These are phyloP conservation scores for Solanum gandarillasii DNA, from an alignment of 257 asterid genomes.

Conservation along the genomic window DNA sequence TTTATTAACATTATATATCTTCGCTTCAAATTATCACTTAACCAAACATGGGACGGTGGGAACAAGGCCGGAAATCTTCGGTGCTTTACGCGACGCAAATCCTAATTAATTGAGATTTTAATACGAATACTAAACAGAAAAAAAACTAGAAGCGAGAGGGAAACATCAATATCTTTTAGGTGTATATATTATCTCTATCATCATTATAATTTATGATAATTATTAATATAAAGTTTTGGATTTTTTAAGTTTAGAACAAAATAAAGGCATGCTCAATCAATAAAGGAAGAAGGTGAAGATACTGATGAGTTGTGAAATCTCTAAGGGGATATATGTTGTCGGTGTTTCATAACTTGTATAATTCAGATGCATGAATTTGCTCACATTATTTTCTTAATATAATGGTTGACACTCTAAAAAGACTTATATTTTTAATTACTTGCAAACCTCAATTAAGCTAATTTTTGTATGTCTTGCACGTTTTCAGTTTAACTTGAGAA, in stretches of 20 bases:
- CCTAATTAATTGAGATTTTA: background rate
- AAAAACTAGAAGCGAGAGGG: background rate
- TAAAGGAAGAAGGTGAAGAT: slow-evolving; percentile 1
- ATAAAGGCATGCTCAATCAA: background rate
- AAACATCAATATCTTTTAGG: background rate
- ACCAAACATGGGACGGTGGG: background rate
- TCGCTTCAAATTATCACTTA: background rate
- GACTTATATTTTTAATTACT: background rate
- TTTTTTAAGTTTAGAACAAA: background rate
- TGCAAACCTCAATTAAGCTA: background rate
- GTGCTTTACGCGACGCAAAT: rapidly evolving
- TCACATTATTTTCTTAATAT: background rate
- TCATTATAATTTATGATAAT: background rate
- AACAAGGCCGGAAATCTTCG: background rate
- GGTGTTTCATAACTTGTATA: background rate
- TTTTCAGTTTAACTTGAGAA: background rate
- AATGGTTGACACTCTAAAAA: background rate
- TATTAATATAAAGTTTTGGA: background rate
- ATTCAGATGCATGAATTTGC: slow-evolving; percentile 8
- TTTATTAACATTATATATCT: background rate
- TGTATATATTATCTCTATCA: background rate
- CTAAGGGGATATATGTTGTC: background rate
- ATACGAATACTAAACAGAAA: background rate
- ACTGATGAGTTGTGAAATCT: slow-evolving; percentile 13
- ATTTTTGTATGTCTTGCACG: background rate